phyloP scores from a whole-genome alignment of 768 basidiomycete genomes.

The Multifurca ochricompacta region DNA sequence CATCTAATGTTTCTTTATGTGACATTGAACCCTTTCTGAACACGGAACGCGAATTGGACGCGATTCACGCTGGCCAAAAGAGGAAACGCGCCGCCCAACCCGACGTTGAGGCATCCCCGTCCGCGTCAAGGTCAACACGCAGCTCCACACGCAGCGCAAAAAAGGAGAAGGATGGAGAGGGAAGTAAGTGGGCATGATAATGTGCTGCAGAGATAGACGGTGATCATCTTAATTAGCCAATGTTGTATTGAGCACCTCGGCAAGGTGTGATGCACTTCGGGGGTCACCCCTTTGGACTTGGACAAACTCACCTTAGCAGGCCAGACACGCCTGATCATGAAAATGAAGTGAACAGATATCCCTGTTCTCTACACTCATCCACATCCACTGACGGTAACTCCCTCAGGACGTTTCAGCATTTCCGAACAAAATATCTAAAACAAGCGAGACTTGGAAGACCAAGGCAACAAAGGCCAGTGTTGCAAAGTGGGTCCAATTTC shows the following conservation, averaged over 20 bases:
- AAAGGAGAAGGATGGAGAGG: slow-evolving; percentile 25
- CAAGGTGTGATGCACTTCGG: background rate
- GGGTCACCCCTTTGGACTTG: background rate
- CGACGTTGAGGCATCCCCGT: slow-evolving; percentile 29
- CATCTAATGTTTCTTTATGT: background rate
- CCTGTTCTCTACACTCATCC: no score
- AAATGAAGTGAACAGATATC: background rate
- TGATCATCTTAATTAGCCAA: background rate
- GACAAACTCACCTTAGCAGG: background rate
- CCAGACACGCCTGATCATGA: background rate
- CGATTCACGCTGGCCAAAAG: slow-evolving; percentile 29
- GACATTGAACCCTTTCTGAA: background rate
- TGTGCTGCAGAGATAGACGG: background rate
- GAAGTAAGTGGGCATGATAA: slow-evolving; percentile 18
- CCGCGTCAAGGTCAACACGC: slow-evolving; percentile 40
- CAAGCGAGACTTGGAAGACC: slow-evolving; percentile 4
- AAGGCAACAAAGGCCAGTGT: slow-evolving; percentile 9
- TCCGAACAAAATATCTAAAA: slow-evolving; percentile 21
- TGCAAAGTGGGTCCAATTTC: slow-evolving; percentile 10
- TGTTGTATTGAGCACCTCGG: background rate
- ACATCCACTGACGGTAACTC: background rate
- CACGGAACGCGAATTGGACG: slow-evolving; percentile 6
- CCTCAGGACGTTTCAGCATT: slow-evolving; percentile 13
- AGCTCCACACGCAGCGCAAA: slow-evolving; percentile 34
- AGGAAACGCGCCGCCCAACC: slow-evolving; percentile 48